Base-by-base conservation (phyloP, 1,139 yeast species). In the Scheffersomyces stambukii region DNA sequence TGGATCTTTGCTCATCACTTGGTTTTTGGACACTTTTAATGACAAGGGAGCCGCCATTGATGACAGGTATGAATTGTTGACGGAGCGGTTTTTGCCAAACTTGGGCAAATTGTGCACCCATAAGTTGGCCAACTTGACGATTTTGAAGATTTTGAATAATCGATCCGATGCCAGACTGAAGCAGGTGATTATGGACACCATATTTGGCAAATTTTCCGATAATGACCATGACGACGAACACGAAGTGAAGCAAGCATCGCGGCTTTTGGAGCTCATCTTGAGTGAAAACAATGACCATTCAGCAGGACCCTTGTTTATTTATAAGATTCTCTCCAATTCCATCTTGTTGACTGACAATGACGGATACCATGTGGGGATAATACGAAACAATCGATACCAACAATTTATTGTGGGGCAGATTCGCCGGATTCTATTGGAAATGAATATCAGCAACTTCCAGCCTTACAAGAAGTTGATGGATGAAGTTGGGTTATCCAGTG, bases 11-110 rank as follows among this genome's bases (percentile, higher is more conserved):
- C 68, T 93, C 42, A 74, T 91, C 33, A 88, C 96, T 2, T 91
- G 98, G 98, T 83, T 83, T 46, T 69, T 91, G 52, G 98, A 91
- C 51, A 85, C 96, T 1, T 89, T 89, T 48, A 69, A 71, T 21
- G 65, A 81, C 33, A 68, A 72, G 28, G 75, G 78, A 40, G 66
- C 81, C 31, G 46, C 50, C 16, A 39, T 45, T 18, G n/a, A n/a
- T n/a, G n/a, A n/a, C n/a, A n/a, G n/a, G n/a, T n/a, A n/a, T n/a
- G 70, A 64, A 30, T 41, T 67, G 21, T 50, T 70, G 30, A 54
- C 64, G 14, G 71, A 76, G 19, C 70, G 72, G 45, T 61, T 86
- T 33, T 52, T 78, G 28, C 80, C 86, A 3, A 68, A 77, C 44
- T 64, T 88, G 45, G 77, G 68, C 8, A 69, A 66, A 24, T 63